Conservation (phyloP, 805 yeast species). For the Kurtzmaniella cleridarum region DNA sequence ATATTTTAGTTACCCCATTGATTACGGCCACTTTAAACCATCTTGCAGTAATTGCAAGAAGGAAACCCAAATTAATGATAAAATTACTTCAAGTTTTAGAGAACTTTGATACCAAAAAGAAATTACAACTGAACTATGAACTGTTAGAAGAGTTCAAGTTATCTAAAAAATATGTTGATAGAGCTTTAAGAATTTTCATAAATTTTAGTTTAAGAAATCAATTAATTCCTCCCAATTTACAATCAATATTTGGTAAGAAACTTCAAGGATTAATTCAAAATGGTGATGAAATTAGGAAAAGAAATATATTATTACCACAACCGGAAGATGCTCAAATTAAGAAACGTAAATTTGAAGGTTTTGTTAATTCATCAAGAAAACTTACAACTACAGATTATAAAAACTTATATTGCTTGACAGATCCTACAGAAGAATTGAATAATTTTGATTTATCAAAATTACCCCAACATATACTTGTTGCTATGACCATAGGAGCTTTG, state of each 20-base stretch:
- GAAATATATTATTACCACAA: conserved; percentile 26
- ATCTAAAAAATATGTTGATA: conserved; percentile 57
- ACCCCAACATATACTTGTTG: conserved; percentile 57
- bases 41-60: conserved; percentile 55
- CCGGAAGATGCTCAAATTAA: conserved; percentile 25
- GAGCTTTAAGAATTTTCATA: conserved; percentile 44
- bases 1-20: conserved; percentile 46
- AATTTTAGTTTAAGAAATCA: conserved; percentile 32
- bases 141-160: conserved; percentile 45
- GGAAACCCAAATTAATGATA: conserved; percentile 56
- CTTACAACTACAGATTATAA: conserved; percentile 42
- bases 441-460: conserved; percentile 67
- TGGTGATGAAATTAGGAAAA: conserved; percentile 38
- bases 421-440: conserved; percentile 52
- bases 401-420: conserved; percentile 62
- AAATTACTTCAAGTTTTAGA: conserved; percentile 57
- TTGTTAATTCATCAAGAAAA: conserved; percentile 25
- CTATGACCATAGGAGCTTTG: conserved; percentile 65
- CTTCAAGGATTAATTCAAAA: conserved; percentile 23
- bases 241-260: conserved; percentile 19
- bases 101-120: conserved; percentile 53
- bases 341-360: conserved; percentile 40
- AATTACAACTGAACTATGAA: conserved; percentile 47
- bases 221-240: conserved; percentile 26
- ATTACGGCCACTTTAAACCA: conserved; percentile 68